phyloP scores from a whole-genome alignment of 2,329 filamentous ascomycete genomes.

The Westerdykella ornata region DNA sequence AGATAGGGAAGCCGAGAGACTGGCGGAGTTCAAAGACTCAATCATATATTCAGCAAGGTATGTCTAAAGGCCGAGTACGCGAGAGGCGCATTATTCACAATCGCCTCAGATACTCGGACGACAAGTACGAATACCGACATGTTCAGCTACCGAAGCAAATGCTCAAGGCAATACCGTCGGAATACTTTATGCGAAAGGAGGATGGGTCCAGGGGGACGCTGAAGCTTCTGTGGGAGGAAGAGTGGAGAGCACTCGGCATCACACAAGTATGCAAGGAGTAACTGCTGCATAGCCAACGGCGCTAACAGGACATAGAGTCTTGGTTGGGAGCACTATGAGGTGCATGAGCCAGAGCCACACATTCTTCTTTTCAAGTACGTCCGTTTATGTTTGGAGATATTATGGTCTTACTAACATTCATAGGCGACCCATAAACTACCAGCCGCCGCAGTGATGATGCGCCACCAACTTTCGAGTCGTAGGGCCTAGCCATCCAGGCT shows the following conservation, averaged over 20 bases:
- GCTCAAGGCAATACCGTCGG: slow-evolving; percentile 92
- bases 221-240: slow-evolving; percentile 96
- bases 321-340: slow-evolving; percentile 98
- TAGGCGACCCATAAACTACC: slow-evolving; percentile 79
- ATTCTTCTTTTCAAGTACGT: slow-evolving; percentile 97
- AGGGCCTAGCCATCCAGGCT: no score
- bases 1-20: slow-evolving; percentile 70
- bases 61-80: slow-evolving; percentile 26
- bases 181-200: slow-evolving; percentile 61
- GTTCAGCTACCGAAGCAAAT: slow-evolving; percentile 97
- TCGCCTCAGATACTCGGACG: slow-evolving; percentile 73
- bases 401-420: slow-evolving; percentile 6
- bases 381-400: background rate
- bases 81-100: slow-evolving; percentile 12
- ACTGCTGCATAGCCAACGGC: background rate
- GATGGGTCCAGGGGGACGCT: slow-evolving; percentile 82
- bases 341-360: slow-evolving; percentile 96
- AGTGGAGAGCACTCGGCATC: slow-evolving; percentile 95
- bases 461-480: no score
- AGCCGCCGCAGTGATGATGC: slow-evolving; percentile 51
- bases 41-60: slow-evolving; percentile 95
- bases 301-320: slow-evolving; percentile 59
- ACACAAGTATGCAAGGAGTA: slow-evolving; percentile 64
- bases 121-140: slow-evolving; percentile 92
- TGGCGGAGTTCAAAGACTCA: slow-evolving; percentile 86